phyloP scores from a whole-genome alignment of 169 alveolate species.

The Besnoitia besnoiti region DNA sequence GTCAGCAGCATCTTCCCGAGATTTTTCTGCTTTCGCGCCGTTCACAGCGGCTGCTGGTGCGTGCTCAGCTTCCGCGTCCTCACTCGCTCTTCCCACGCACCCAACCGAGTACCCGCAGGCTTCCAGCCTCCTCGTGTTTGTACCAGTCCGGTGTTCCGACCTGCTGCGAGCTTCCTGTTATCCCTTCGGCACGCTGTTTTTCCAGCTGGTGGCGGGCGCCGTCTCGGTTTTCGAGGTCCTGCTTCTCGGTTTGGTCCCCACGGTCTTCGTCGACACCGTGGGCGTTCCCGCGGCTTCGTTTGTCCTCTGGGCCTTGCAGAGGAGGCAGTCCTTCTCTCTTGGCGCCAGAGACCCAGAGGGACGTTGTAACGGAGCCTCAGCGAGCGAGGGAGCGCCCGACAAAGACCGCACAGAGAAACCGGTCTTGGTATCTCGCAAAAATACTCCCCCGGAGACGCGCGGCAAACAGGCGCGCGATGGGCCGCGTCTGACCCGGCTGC shows the following conservation, averaged over 20 bases:
- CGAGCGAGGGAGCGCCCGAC: too few relatives aligned
- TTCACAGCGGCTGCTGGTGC: background rate
- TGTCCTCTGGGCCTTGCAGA: background rate
- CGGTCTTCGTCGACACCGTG: background rate
- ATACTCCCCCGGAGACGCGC: too few relatives aligned
- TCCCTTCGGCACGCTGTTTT: background rate
- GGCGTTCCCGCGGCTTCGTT: background rate
- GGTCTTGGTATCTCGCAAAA: too few relatives aligned
- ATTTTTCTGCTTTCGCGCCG: too few relatives aligned
- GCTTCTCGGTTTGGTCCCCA: background rate
- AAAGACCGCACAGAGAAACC: too few relatives aligned
- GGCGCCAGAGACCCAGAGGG: background rate
- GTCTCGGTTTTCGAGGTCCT: background rate
- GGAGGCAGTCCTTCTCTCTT: background rate
- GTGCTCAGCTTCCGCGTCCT: background rate
- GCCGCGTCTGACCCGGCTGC: slow-evolving; percentile 15
- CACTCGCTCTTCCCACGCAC: background rate
- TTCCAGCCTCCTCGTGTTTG: background rate
- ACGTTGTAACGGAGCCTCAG: too few relatives aligned
- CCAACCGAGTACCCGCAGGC: background rate
- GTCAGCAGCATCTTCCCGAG: too few relatives aligned
- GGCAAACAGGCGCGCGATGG: too few relatives aligned
- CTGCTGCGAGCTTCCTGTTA: background rate
- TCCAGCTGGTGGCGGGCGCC: background rate
- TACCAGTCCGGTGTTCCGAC: background rate